Percentiles rank a stretch among this genome's conserved stretches.
Evolutionary conservation across 139 green algal genomes (phyloP).

Genomic region (Desmodesmus armatus): DNA sequence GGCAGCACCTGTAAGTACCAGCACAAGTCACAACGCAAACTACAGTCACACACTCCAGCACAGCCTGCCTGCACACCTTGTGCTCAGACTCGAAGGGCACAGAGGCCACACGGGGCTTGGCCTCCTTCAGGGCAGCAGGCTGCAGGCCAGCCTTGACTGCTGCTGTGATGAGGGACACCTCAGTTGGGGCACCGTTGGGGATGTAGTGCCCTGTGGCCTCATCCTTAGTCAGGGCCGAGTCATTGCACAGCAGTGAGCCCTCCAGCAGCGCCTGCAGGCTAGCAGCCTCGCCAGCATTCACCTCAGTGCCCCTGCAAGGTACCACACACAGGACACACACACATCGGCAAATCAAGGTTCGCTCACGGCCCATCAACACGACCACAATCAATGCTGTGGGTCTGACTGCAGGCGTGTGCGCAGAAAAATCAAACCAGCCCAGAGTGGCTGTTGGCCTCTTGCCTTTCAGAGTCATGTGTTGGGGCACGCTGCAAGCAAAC

Average conservation of each 20-base stretch:
- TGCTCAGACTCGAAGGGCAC: slow-evolving; percentile 59
- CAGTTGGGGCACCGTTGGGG: slow-evolving; percentile 48
- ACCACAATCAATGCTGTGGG: too few species aligned
- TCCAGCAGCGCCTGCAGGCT: slow-evolving; percentile 37
- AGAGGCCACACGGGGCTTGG: slow-evolving; percentile 33
- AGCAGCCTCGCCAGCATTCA: neutral
- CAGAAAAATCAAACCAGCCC: too few species aligned
- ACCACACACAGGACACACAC: neutral
- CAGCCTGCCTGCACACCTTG: slow-evolving; percentile 36
- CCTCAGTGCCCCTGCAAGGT: neutral
- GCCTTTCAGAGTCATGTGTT: too few species aligned
- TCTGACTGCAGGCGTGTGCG: too few species aligned
- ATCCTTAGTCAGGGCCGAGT: slow-evolving; percentile 44
- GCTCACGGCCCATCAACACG: too few species aligned
- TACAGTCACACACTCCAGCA: neutral
- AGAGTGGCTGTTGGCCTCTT: too few species aligned
- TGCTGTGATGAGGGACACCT: slow-evolving; percentile 52
- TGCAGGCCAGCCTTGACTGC: slow-evolving; percentile 50
- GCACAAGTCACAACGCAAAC: too few species aligned
- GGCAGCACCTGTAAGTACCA: too few species aligned
- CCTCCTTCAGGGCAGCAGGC: neutral
- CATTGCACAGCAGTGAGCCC: slow-evolving; percentile 57
- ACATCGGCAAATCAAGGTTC: too few species aligned
- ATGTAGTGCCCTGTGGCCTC: slow-evolving; percentile 18
- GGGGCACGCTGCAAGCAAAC: too few species aligned